phyloP scores from a whole-genome alignment of 768 basidiomycete species.

The Rhodosporidiobolus odoratus region DNA sequence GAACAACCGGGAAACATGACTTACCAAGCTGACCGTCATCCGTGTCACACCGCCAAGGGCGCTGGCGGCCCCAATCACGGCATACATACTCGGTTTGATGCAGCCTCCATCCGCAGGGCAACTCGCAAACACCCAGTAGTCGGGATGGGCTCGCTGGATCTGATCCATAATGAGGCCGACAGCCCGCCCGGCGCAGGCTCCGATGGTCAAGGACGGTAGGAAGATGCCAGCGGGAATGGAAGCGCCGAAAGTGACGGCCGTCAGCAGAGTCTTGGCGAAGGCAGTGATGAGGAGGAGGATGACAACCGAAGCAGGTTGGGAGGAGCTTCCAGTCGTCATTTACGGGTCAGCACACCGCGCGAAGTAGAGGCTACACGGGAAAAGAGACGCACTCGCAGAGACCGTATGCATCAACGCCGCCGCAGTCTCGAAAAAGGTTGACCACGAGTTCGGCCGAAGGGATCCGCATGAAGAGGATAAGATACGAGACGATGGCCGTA shows the following conservation, averaged over 20 bases:
- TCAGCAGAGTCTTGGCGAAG: conserved; percentile 72
- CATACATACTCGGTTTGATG: conserved; percentile 67
- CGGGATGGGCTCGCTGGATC: conserved; percentile 62
- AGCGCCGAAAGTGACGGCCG: conserved; percentile 87
- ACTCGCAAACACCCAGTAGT: conserved; percentile 59
- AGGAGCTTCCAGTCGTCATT: conserved; percentile 43
- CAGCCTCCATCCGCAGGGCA: conserved; percentile 63
- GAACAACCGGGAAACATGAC: background rate
- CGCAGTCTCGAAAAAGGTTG: conserved; percentile 83
- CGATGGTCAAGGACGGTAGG: conserved; percentile 88
- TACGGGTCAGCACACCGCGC: conserved; percentile 37
- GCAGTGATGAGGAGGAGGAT: conserved; percentile 66
- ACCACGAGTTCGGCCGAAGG: conserved; percentile 90
- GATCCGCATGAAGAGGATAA: conserved; percentile 86
- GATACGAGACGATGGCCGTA: conserved; percentile 73
- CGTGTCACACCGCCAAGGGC: conserved; percentile 87
- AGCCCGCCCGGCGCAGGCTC: conserved; percentile 85
- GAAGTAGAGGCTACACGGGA: background rate
- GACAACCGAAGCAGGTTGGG: conserved; percentile 58
- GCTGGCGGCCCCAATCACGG: conserved; percentile 72
- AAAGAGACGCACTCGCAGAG: conserved; percentile 55
- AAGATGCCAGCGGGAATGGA: conserved; percentile 91
- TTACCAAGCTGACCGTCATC: conserved; percentile 66
- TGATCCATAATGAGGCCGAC: conserved; percentile 75
- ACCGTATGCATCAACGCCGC: conserved; percentile 56